Evolutionary conservation across 306 rosid genomes (phyloP).

Genomic region (Medicago lupulina): DNA sequence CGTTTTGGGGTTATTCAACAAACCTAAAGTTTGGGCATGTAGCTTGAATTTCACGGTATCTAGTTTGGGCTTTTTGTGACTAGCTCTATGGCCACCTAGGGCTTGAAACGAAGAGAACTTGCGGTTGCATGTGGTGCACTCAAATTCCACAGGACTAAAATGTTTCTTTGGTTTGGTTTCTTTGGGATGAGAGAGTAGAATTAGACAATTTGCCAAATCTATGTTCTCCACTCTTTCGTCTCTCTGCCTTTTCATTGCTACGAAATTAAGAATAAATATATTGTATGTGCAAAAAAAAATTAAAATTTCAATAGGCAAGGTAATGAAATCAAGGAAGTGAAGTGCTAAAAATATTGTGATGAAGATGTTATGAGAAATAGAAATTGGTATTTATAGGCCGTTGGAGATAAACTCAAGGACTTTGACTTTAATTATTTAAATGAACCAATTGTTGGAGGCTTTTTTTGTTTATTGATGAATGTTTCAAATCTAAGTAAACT

Average conservation of each 20-base stretch:
- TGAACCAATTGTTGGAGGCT: constrained; percentile 41
- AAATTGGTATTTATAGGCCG: constrained; percentile 34
- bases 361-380: constrained; percentile 7
- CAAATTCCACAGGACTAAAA: constrained; percentile 20
- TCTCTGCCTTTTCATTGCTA: constrained; percentile 56
- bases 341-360: neutral
- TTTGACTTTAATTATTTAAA: constrained; percentile 38
- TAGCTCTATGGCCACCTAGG: constrained; percentile 52
- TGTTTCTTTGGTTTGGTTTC: constrained; percentile 37
- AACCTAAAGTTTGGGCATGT: neutral
- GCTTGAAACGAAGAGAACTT: constrained; percentile 58
- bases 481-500: constrained; percentile 35
- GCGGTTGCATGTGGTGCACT: constrained; percentile 55
- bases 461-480: neutral
- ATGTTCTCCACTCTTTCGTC: constrained; percentile 33
- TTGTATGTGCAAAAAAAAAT: neutral
- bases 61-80: constrained; percentile 49
- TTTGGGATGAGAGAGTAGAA: constrained; percentile 47
- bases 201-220: constrained; percentile 54
- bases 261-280: neutral
- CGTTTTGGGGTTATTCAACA: neutral
- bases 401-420: constrained; percentile 27
- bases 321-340: neutral
- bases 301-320: neutral
- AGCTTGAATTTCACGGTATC: neutral